Base-by-base conservation (phyloP, 345 rosid genomes). In the Capsella bursapastoris region DNA sequence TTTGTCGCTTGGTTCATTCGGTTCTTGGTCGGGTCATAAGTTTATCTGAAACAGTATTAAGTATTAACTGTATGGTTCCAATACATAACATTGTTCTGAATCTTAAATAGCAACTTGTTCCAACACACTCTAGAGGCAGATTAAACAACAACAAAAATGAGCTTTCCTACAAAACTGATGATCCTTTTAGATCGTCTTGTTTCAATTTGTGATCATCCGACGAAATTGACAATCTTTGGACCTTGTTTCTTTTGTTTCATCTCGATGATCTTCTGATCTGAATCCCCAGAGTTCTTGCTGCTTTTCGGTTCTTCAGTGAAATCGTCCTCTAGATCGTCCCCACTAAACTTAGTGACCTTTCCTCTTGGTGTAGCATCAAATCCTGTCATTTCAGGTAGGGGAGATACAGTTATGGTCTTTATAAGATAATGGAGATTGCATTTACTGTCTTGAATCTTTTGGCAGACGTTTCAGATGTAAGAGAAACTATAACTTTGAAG, bases 261-360 rank as follows among this genome's bases (percentile, higher is more conserved):
- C 48, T 72, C 65, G 5, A 27, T 58, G 55, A 57, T 83, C 62
- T 74, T 82, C 43, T 80, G 47, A 51, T 59, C 66, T n/a, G 76
- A 75, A 62, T 72, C 37, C 62, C 27, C 78, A 8, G 73, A 63
- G 52, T 50, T 44, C 75, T 76, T 78, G 72, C 31, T 57, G 43
- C 57, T 77, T 66, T 22, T 27, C 35, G 76, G 47, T 37, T 64
- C 83, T 57, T 82, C 85, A 43, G 68, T 27, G 82, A 92, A 92
- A 76, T 95, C 99, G 14, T 92, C 97, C 10, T 85, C 93, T 27
- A 95, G 93, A 78, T 95, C 93, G n/a, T 92, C 97, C 34, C 99
- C 97, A 12, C 97, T 86, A 0, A 43, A 79, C 82, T 85, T 89
- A 55, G 94, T 92, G 65, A 92, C 79, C 63, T 82, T 74, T n/a